Evolutionary conservation across 768 basidiomycete species (phyloP), one percentile per base, ranked within the genome.

Genomic region (Agaricus blazei): DNA sequence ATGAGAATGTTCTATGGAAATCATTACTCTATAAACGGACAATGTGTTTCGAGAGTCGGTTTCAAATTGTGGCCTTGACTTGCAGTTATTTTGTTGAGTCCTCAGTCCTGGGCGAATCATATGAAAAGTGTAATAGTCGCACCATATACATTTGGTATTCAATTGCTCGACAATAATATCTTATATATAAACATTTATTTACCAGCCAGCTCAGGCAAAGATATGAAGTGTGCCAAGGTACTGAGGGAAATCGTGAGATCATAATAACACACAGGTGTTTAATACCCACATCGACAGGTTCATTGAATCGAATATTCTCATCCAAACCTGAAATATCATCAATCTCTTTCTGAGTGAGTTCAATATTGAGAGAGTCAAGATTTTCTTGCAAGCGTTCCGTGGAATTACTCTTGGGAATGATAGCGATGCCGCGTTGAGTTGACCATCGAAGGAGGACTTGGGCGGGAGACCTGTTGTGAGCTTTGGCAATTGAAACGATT

Each of bases 371-470:
- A 50, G 63, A 68, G 23, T 67, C 60, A 26, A 76, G 58, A 67
- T 90, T 90, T 64, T 83, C 69, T 15, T 64, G 62, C 51, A 86
- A 68, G 27, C 85, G 76, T 14, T 64, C 57, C 3, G 58, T 49
- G 59, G 73, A 62, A 65, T 81, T 82, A 48, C 77, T 80, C 75
- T 93, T 93, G 45, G 90, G 90, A 58, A 93, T 80, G 44, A 91
- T 83, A 34, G 84, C 83, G 57, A 90, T 76, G 9, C 80, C 83
- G 37, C 82, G 83, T 63, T 90, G 87, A 12, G 85, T 87, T 1
- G 87, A 82, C 90, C 90, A 93, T 60, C 88, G 79, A 51, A 93
- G 77, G 38, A 91, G 70, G 24, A 91, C 80, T 67, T 91, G 88
- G 6, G 87, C 87, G 3, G 81, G 66, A 43, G 76, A 79, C 72